phyloP scores from a whole-genome alignment of 495 filamentous ascomycete species.

The Penicillium chermesinum region DNA sequence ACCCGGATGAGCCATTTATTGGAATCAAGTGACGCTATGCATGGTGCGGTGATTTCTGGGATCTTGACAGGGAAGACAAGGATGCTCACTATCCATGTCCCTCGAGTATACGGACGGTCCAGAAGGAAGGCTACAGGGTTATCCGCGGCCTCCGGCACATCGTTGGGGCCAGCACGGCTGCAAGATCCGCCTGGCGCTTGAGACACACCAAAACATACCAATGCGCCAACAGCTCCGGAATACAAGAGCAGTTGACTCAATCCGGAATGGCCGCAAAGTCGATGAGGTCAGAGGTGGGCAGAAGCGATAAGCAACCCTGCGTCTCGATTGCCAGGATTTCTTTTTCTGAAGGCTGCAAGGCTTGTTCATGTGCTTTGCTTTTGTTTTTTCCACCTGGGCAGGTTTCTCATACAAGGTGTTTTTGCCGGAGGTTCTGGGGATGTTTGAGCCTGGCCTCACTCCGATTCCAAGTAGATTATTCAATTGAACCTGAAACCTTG shows the following conservation, averaged over 20 bases:
- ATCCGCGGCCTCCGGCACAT: constrained; percentile 14
- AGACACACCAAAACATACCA: constrained; percentile 16
- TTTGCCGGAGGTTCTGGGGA: too few species aligned
- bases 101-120: neutral
- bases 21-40: neutral
- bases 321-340: neutral
- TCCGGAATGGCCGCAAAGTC: constrained; percentile 2
- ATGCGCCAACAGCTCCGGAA: constrained; percentile 12
- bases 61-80: neutral
- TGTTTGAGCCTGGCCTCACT: too few species aligned
- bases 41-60: neutral
- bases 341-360: neutral
- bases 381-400: too few species aligned
- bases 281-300: constrained; percentile 4
- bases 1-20: neutral
- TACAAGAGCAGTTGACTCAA: too few species aligned
- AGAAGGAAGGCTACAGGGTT: neutral
- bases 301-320: constrained; percentile 3
- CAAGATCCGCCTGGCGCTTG: constrained; percentile 17
- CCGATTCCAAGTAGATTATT: neutral
- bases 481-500: constrained; percentile 18
- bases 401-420: too few species aligned
- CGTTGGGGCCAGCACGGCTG: constrained; percentile 12
- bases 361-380: neutral
- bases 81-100: neutral